These are phyloP conservation scores for Aspergillus udagawae DNA, from an alignment of 2,329 filamentous ascomycete species.

Conservation along the genomic window DNA sequence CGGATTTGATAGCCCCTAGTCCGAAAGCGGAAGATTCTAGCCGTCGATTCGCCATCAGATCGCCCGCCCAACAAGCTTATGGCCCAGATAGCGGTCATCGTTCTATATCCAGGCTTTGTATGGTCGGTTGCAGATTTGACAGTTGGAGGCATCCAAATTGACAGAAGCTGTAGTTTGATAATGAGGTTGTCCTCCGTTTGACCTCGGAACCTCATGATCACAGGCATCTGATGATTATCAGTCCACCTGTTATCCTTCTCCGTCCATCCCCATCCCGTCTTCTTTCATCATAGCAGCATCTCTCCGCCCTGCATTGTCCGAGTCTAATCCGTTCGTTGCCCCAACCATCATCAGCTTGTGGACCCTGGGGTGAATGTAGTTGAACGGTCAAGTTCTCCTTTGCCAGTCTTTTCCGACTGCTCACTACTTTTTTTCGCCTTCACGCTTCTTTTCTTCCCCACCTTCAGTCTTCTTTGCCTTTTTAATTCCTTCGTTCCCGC, in stretches of 20 bases:
- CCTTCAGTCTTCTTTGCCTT: neutral
- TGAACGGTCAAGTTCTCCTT: constrained; percentile 11
- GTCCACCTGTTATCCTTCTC: constrained; percentile 8
- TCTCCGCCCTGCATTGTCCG: constrained; percentile 8
- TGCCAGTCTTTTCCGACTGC: neutral
- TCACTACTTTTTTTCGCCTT: constrained; percentile 8
- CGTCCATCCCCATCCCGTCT: constrained; percentile 4
- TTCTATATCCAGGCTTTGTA: neutral
- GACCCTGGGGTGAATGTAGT: constrained; percentile 9
- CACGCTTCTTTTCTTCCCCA: neutral
- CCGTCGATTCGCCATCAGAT: constrained; percentile 11
- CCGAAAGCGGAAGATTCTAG: constrained; percentile 8
- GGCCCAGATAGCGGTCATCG: neutral
- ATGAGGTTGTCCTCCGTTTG: neutral
- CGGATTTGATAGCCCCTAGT: neutral
- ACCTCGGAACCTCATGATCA: constrained; percentile 31
- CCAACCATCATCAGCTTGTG: constrained; percentile 19
- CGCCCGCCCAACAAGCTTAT: constrained; percentile 14
- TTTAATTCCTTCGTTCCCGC: constrained; percentile 1
- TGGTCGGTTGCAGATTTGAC: constrained; percentile 5
- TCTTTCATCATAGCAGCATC: constrained; percentile 9
- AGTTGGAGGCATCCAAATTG: neutral
- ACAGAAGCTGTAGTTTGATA: neutral
- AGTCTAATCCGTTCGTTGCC: constrained; percentile 4
- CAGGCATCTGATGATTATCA: constrained; percentile 1